Percentiles rank a stretch among this genome's conserved stretches.
phyloP scores from a whole-genome alignment of 805 yeast genomes.

The Saturnispora kantuleensis region DNA sequence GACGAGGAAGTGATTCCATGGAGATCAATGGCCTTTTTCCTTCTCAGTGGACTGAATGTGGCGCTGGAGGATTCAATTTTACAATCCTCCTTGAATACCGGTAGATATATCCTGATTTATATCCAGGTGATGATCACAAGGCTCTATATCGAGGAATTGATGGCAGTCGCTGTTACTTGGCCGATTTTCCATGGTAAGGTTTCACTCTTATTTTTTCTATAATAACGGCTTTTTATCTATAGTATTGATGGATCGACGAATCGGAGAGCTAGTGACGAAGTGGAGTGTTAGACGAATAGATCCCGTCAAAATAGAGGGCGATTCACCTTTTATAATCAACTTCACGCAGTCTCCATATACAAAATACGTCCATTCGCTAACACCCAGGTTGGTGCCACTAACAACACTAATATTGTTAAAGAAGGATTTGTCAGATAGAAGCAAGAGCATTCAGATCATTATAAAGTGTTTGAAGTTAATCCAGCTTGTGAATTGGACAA shows the following conservation, averaged over 20 bases:
- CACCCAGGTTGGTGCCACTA: neutral
- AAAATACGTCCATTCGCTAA: slow-evolving; percentile 1
- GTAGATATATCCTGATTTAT: neutral
- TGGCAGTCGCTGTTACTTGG: neutral
- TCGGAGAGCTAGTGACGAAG: neutral
- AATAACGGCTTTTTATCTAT: neutral
- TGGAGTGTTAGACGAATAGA: slow-evolving; percentile 1
- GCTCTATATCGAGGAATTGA: slow-evolving; percentile 1
- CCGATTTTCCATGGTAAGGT: neutral
- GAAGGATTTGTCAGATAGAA: neutral
- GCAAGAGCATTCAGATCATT: neutral
- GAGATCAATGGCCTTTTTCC: slow-evolving; percentile 2
- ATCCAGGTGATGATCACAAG: neutral
- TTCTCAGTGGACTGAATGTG: slow-evolving; percentile 1
- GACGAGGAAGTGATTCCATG: slow-evolving; percentile 1
- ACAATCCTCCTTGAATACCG: neutral
- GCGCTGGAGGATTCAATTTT: neutral
- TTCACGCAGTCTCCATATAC: slow-evolving; percentile 2
- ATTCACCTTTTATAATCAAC: neutral
- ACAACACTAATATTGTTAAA: neutral
- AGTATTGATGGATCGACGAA: slow-evolving; percentile 1
- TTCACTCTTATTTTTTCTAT: neutral
- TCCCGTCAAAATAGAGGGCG: neutral
- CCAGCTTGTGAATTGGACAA: neutral
- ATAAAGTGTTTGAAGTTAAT: neutral